These are phyloP conservation scores for Coemansia sp. DNA, from an alignment of 192 early-diverging fungal genomes.

Conservation along the genomic window DNA sequence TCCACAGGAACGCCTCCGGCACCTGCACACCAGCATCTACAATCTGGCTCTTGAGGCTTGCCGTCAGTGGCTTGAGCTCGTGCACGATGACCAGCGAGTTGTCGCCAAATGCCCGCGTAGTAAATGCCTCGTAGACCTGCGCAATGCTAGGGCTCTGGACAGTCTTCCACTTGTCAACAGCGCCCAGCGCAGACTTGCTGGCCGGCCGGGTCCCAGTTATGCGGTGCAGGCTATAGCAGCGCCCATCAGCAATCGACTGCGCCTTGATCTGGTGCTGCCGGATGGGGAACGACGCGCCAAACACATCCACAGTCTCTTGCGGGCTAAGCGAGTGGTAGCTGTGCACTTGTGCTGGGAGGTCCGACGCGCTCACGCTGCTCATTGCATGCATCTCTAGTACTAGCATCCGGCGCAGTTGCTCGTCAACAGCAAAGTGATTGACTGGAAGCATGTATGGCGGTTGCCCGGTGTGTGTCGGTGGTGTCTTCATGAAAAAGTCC, in stretches of 20 bases:
- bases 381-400: slow-evolving; percentile 51
- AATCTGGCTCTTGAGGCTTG: slow-evolving; percentile 25
- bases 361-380: slow-evolving; percentile 54
- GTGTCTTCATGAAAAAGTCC: slow-evolving; percentile 24
- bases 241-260: slow-evolving; percentile 79
- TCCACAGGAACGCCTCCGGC: slow-evolving; percentile 40
- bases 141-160: slow-evolving; percentile 83
- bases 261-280: slow-evolving; percentile 82
- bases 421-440: slow-evolving; percentile 83
- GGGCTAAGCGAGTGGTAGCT: slow-evolving; percentile 84
- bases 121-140: slow-evolving; percentile 90
- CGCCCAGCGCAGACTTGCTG: slow-evolving; percentile 78
- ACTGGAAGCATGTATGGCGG: slow-evolving; percentile 72
- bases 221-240: slow-evolving; percentile 78
- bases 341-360: slow-evolving; percentile 77
- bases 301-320: slow-evolving; percentile 58
- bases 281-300: slow-evolving; percentile 59
- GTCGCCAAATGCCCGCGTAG: slow-evolving; percentile 94
- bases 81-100: slow-evolving; percentile 93
- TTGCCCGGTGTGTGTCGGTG: background rate
- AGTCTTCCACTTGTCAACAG: slow-evolving; percentile 81
- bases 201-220: slow-evolving; percentile 74
- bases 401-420: slow-evolving; percentile 78
- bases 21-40: slow-evolving; percentile 13
- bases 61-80: slow-evolving; percentile 79